phyloP scores from a whole-genome alignment of 2,329 filamentous ascomycete genomes.

The Nemania sp. region DNA sequence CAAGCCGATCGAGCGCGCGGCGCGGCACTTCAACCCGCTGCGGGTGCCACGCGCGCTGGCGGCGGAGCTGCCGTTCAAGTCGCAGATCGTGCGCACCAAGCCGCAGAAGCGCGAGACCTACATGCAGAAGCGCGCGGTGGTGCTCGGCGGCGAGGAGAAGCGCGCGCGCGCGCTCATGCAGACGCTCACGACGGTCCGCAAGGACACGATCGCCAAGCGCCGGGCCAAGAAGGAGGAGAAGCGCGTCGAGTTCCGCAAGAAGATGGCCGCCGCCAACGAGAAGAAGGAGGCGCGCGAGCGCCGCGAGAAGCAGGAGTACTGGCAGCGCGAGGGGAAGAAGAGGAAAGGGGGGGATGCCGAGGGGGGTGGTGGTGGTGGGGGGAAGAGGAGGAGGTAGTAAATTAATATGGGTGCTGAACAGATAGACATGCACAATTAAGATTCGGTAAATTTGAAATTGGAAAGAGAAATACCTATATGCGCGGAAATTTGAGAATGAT shows the following conservation, averaged over 20 bases:
- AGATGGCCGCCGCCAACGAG: slow-evolving; percentile 80
- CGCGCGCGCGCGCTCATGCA: slow-evolving; percentile 87
- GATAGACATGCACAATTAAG: too few species aligned
- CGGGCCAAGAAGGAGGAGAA: slow-evolving; percentile 86
- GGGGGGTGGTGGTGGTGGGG: slow-evolving; percentile 45
- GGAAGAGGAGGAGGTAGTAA: slow-evolving; percentile 41
- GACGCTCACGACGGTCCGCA: slow-evolving; percentile 86
- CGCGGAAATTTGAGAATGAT: too few species aligned
- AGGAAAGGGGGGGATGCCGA: slow-evolving; percentile 46
- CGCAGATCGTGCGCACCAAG: slow-evolving; percentile 82
- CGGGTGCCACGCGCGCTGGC: slow-evolving; percentile 79
- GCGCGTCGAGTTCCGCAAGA: slow-evolving; percentile 77
- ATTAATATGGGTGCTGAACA: not conserved
- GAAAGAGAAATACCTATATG: too few species aligned
- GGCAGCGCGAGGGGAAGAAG: slow-evolving; percentile 85
- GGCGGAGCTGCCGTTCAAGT: slow-evolving; percentile 87
- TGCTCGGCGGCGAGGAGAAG: slow-evolving; percentile 83
- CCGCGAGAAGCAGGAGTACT: slow-evolving; percentile 89
- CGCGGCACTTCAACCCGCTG: slow-evolving; percentile 78
- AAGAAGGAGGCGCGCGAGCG: slow-evolving; percentile 87
- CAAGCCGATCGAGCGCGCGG: slow-evolving; percentile 66
- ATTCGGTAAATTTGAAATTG: too few species aligned
- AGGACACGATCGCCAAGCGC: slow-evolving; percentile 87
- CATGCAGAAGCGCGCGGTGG: slow-evolving; percentile 93
- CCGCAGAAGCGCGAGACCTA: slow-evolving; percentile 83